Base-by-base conservation (phyloP, 257 asterid genomes). In the Handroanthus guayacan region DNA sequence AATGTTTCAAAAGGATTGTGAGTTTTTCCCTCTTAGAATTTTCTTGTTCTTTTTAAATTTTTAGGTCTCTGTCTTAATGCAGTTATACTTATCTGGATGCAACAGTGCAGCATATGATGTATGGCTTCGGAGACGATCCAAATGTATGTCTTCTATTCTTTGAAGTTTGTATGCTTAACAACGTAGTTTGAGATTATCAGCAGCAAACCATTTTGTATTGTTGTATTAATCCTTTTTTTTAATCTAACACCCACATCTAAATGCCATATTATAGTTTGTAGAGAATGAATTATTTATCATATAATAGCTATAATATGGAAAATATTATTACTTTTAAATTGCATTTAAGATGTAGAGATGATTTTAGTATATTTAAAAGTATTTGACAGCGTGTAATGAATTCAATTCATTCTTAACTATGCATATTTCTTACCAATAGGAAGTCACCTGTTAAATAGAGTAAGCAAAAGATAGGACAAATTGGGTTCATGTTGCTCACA, bases 21-120 rank as follows among this genome's bases (percentile, higher is more conserved):
- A 78, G 99, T 83, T 55, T 74, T 75, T 56, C 50, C 54, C 63
- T 52, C 67, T 64, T 41, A 48, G 44, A 43, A n/a, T 1, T 47
- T 73, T 47, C 16, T 75, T 39, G 17, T 39, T 43, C 5, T 18
- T 61, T 62, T 7, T 39, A 54, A 25, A 38, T 68, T 56, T 69
- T 44, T 44, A 43, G 45, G 20, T 41, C 36, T 17, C 34, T 45
- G 45, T 44, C 48, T 16, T 62, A 44, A 55, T 63, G 20, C 31
- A 41, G 63, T 50, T 70, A 51, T 47, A 50, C 74, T 79, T 65
- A 44, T 47, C 48, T 75, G 79, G 74, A 14, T 75, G 75, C 66
- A 25, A 67, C 94, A 95, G 97, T 95, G 88, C 97, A 95, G 79
- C 97, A 87, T 77, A 95, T 95, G 98, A 92, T 95, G 97, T 91